A percentile compares a stretch with the other conserved stretches of the same genome.
Evolutionary conservation across 148 eudicot species (phyloP).

Genomic region (Rhododendron ferrugineum): DNA sequence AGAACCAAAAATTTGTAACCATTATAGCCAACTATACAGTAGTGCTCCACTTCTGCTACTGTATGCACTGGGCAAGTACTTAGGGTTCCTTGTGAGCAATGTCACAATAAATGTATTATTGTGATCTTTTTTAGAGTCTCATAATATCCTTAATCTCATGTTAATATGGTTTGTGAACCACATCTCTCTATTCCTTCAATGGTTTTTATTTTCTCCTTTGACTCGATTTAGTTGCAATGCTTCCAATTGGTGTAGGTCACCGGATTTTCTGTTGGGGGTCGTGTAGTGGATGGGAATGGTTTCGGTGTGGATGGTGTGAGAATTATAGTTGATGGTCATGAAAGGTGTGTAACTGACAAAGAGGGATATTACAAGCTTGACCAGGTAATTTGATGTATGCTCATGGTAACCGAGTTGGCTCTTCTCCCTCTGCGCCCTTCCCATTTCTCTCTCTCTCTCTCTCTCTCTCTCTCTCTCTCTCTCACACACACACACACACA

Average conservation of each 20-base stretch:
- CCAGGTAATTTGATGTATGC: conserved; percentile 53
- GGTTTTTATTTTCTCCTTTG: not conserved
- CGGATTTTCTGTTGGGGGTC: conserved; percentile 98
- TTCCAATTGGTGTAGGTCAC: conserved; percentile 57
- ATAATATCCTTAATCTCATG: not conserved
- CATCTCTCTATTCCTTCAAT: not conserved
- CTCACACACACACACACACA: not conserved
- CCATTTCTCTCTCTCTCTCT: not conserved
- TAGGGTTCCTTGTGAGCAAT: not conserved
- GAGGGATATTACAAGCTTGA: conserved; percentile 95
- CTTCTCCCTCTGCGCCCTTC: not conserved
- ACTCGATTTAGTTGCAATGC: conserved; percentile 1
- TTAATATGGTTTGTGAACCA: not conserved
- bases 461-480: not conserved
- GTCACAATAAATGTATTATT: not conserved
- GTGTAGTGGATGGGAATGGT: conserved; percentile 85
- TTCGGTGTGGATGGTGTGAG: conserved; percentile 76
- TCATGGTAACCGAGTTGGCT: not conserved
- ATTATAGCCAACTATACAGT: not conserved
- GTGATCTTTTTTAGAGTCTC: not conserved
- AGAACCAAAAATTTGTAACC: not conserved
- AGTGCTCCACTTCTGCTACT: conserved; percentile 1
- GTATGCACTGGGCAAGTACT: not conserved
- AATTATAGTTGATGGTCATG: conserved; percentile 78
- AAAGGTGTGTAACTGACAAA: conserved; percentile 74